Conservation (phyloP, 2,329 filamentous ascomycete species). For the Ophiostoma ips region DNA sequence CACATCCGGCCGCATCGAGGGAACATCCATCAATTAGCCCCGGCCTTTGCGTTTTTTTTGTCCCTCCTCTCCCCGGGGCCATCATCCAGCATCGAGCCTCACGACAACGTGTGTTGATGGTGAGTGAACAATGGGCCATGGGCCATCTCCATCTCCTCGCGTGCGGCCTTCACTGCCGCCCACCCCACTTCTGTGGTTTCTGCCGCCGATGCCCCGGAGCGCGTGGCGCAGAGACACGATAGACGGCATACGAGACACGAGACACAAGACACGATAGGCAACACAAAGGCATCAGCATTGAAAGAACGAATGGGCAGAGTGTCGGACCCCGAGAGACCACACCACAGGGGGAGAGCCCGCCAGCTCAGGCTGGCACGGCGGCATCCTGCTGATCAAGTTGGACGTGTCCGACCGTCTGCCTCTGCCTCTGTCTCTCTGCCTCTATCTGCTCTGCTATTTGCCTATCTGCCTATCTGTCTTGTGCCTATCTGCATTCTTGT, state of each 20-base stretch:
- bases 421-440: too few species aligned
- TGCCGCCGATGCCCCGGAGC: background rate
- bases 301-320: too few species aligned
- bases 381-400: too few species aligned
- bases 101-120: background rate
- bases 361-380: too few species aligned
- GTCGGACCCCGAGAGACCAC: too few species aligned
- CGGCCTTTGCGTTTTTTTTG: background rate
- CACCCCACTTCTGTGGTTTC: background rate
- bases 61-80: too few species aligned
- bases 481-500: too few species aligned
- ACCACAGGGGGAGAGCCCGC: too few species aligned
- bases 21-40: background rate
- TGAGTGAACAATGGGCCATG: background rate
- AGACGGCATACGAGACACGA: background rate
- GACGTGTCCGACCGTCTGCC: too few species aligned
- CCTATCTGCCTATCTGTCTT: too few species aligned
- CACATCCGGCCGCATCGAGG: background rate
- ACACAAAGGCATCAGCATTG: background rate
- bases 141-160: background rate
- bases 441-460: too few species aligned
- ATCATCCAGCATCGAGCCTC: background rate
- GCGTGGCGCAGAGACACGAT: constrained; percentile 4
- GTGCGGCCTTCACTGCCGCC: background rate
- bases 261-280: background rate